Evolutionary conservation across 129 eudicot species (phyloP).

Genomic region (Pulicaria dysenterica): DNA sequence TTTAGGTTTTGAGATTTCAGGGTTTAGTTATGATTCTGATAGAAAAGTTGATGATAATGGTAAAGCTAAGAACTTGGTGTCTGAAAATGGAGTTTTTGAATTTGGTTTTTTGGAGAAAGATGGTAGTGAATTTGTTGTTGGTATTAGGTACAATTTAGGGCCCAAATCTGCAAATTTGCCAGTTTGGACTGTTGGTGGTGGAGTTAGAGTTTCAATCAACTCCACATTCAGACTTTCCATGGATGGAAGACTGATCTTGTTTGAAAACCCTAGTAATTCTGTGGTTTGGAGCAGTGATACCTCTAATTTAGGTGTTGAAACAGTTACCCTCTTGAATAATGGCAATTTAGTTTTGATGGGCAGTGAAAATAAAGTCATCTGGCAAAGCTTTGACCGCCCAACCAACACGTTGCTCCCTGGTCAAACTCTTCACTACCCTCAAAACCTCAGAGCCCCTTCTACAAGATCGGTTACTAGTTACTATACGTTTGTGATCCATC

Average conservation of each 20-base stretch:
- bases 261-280: constrained; percentile 46
- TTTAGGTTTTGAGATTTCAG: constrained; percentile 58
- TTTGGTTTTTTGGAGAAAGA: constrained; percentile 64
- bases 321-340: constrained; percentile 57
- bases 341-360: constrained; percentile 64
- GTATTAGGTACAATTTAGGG: constrained; percentile 59
- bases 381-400: constrained; percentile 76
- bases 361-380: constrained; percentile 40
- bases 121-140: constrained; percentile 57
- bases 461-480: constrained; percentile 56
- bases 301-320: constrained; percentile 61
- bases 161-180: constrained; percentile 47
- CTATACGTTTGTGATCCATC: constrained; percentile 54
- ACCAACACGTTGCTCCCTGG: constrained; percentile 66
- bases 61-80: constrained; percentile 47
- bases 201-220: constrained; percentile 57
- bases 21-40: constrained; percentile 28
- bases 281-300: constrained; percentile 74
- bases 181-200: constrained; percentile 81
- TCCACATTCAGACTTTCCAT: constrained; percentile 58
- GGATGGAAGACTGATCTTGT: constrained; percentile 62
- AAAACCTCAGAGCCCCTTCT: constrained; percentile 60
- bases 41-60: constrained; percentile 16
- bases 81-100: constrained; percentile 68
- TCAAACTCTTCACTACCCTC: constrained; percentile 62